Percentiles rank a stretch among this genome's conserved stretches.
These are phyloP conservation scores for Colletotrichum limetticola DNA, from an alignment of 2,329 filamentous ascomycete species.

Conservation along the genomic window DNA sequence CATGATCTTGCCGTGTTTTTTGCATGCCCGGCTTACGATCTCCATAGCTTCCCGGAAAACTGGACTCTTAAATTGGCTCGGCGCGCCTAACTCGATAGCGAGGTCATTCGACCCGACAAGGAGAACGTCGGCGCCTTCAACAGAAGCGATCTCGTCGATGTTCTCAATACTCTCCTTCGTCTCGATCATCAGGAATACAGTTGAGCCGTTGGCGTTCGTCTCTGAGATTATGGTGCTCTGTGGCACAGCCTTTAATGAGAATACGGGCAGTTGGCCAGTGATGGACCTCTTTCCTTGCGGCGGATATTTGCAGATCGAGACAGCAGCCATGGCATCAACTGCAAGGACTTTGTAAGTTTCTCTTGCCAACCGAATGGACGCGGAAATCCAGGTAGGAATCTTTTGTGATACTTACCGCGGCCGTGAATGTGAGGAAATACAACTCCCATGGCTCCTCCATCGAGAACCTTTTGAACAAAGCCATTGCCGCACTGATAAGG, in stretches of 20 bases:
- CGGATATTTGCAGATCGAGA: conserved; percentile 41
- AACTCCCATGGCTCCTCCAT: conserved; percentile 40
- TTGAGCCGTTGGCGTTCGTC: conserved; percentile 39
- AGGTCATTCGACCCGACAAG: conserved; percentile 46
- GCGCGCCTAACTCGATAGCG: conserved; percentile 40
- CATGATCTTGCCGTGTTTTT: conserved; percentile 38
- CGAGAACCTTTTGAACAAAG: conserved; percentile 41
- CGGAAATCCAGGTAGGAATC: background rate
- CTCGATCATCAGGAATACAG: conserved; percentile 43
- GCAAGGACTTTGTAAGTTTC: background rate
- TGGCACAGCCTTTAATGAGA: conserved; percentile 40
- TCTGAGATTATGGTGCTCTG: conserved; percentile 37
- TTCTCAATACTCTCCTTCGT: conserved; percentile 38
- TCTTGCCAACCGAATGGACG: background rate
- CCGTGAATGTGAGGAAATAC: conserved; percentile 41
- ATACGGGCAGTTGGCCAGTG: conserved; percentile 38
- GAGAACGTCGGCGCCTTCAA: conserved; percentile 44
- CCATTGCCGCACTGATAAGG: conserved; percentile 40
- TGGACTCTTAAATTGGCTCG: conserved; percentile 36
- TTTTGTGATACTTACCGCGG: background rate
- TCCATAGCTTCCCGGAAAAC: conserved; percentile 35
- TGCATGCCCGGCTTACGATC: conserved; percentile 35
- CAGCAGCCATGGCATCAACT: conserved; percentile 41
- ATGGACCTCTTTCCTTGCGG: conserved; percentile 39
- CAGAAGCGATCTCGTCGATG: conserved; percentile 44